phyloP scores from a whole-genome alignment of 805 yeast species.

The Barnettozyma sp. region DNA sequence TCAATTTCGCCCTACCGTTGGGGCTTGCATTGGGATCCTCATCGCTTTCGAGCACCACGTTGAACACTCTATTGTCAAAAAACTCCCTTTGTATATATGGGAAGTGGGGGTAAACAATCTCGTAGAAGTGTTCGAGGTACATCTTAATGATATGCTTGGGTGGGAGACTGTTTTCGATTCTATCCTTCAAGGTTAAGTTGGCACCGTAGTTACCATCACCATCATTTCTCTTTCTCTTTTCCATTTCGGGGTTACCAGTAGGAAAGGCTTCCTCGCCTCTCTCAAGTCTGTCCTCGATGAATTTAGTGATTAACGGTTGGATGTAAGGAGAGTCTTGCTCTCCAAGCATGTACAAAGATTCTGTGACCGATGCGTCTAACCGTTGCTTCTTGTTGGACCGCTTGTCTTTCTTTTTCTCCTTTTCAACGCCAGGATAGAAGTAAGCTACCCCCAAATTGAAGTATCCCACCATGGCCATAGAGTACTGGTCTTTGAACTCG shows the following conservation, averaged over 20 bases:
- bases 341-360: conserved; percentile 17
- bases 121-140: conserved; percentile 36
- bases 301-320: conserved; percentile 14
- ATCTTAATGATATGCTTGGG: conserved; percentile 33
- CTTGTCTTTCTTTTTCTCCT: conserved; percentile 5
- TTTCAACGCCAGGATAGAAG: conserved; percentile 11
- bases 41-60: conserved; percentile 30
- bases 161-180: conserved; percentile 34
- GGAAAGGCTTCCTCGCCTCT: conserved; percentile 10
- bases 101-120: conserved; percentile 38
- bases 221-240: too few relatives aligned
- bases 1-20: too few relatives aligned
- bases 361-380: conserved; percentile 20
- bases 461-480: conserved; percentile 19
- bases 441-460: conserved; percentile 17
- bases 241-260: too few relatives aligned
- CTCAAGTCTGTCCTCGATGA: conserved; percentile 16
- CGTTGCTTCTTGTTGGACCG: conserved; percentile 15
- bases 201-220: conserved; percentile 26
- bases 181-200: conserved; percentile 28
- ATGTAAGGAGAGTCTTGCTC: conserved; percentile 20
- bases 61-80: conserved; percentile 27
- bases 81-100: conserved; percentile 38
- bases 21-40: conserved; percentile 21
- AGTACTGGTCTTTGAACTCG: conserved; percentile 19